Percentiles rank a stretch among this genome's conserved stretches.
Conservation (phyloP, 495 filamentous ascomycete genomes). For the Penicillium bialowiezense region DNA sequence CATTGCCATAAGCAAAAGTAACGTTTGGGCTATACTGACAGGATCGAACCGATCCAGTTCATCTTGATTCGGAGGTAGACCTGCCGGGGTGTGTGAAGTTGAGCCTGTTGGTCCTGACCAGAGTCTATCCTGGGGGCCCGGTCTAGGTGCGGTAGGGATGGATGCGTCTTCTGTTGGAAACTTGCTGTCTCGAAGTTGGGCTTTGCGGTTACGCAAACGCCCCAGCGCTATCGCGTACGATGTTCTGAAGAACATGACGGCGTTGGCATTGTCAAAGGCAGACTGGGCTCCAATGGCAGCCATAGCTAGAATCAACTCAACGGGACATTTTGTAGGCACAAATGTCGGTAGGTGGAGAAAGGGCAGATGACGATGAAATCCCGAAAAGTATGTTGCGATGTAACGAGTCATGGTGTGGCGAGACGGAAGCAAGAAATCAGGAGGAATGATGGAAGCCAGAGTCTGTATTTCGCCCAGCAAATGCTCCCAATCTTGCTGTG, state of each 20-base stretch:
- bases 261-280: constrained; percentile 41
- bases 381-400: constrained; percentile 19
- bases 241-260: constrained; percentile 8
- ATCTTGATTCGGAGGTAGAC: not conserved
- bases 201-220: not conserved
- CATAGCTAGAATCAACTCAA: constrained; percentile 20
- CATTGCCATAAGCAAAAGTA: constrained; percentile 24
- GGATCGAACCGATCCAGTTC: constrained; percentile 5
- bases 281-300: constrained; percentile 18
- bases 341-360: constrained; percentile 27
- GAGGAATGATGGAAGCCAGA: not conserved
- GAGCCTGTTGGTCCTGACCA: too few species aligned
- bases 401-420: constrained; percentile 19
- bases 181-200: not conserved
- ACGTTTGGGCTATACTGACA: constrained; percentile 11
- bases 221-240: not conserved
- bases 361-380: constrained; percentile 22
- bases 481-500: constrained; percentile 7
- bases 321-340: constrained; percentile 4
- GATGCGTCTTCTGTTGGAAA: not conserved
- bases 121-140: too few species aligned
- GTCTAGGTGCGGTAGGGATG: not conserved
- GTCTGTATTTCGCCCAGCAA: not conserved
- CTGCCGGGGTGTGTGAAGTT: too few species aligned
- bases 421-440: constrained; percentile 31